Evolutionary conservation across 2,329 filamentous ascomycete genomes (phyloP).

Genomic region (Diplocarpon rosae): DNA sequence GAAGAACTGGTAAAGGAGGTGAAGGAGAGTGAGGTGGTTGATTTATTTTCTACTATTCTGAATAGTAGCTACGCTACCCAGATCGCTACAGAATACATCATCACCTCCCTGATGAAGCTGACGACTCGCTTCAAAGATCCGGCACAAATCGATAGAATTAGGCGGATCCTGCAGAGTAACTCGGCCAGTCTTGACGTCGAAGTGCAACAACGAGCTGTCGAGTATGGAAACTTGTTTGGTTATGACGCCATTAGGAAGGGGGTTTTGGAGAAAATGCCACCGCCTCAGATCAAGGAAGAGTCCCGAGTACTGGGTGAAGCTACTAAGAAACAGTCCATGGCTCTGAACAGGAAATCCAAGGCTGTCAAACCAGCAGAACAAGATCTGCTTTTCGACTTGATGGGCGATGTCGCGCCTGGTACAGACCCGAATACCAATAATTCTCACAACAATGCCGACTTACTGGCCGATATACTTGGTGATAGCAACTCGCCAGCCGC

Average conservation of each 20-base stretch:
- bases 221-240: constrained; percentile 89
- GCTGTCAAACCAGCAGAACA: constrained; percentile 77
- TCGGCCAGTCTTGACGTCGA: constrained; percentile 88
- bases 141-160: constrained; percentile 76
- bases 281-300: constrained; percentile 93
- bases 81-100: constrained; percentile 87
- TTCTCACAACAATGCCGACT: constrained; percentile 64
- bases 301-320: constrained; percentile 82
- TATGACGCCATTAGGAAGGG: constrained; percentile 80
- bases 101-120: constrained; percentile 89
- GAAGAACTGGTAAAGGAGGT: constrained; percentile 75
- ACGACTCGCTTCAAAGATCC: constrained; percentile 77
- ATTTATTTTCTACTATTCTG: constrained; percentile 83
- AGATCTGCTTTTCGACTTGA: constrained; percentile 83
- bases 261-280: constrained; percentile 94
- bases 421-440: constrained; percentile 64
- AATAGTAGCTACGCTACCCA: constrained; percentile 92
- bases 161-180: constrained; percentile 64
- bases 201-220: constrained; percentile 89
- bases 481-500: constrained; percentile 44
- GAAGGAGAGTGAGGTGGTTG: constrained; percentile 80
- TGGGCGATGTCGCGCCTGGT: constrained; percentile 63
- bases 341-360: constrained; percentile 64
- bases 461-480: constrained; percentile 85
- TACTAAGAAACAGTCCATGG: constrained; percentile 54